Evolutionary conservation across 257 asterid genomes (phyloP).

Genomic region (Solanum microdontum): DNA sequence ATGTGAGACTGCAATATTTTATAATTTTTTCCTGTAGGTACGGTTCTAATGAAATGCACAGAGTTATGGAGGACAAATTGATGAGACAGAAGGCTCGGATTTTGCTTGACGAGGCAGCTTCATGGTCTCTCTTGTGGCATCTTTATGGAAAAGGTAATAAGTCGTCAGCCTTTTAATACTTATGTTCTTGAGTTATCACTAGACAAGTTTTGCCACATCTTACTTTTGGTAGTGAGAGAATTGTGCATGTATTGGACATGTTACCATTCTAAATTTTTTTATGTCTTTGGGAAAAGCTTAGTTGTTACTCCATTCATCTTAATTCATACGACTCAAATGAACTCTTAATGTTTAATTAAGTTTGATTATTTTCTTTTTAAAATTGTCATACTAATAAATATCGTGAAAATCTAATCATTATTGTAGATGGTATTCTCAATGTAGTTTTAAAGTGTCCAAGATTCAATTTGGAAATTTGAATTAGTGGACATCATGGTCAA

Average conservation of each 20-base stretch:
- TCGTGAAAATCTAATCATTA: neutral
- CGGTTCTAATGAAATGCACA: constrained; percentile 75
- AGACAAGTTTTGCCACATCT: neutral
- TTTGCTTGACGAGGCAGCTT: constrained; percentile 95
- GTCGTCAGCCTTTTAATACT: neutral
- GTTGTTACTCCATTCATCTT: neutral
- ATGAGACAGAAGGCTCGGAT: constrained; percentile 77
- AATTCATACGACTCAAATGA: neutral
- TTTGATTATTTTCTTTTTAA: neutral
- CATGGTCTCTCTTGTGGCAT: constrained; percentile 98
- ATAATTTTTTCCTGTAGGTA: constrained; percentile 38
- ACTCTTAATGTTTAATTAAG: neutral
- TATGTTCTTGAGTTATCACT: neutral
- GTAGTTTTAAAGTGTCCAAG: neutral
- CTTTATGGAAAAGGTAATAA: constrained; percentile 82
- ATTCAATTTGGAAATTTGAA: neutral
- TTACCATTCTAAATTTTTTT: neutral
- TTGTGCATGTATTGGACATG: neutral
- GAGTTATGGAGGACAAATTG: constrained; percentile 77
- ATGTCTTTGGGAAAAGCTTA: neutral
- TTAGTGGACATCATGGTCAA: neutral
- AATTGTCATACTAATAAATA: neutral
- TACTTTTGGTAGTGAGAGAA: neutral
- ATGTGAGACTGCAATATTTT: neutral
- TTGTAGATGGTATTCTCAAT: neutral